These are phyloP conservation scores for Cylindrotheca closterium DNA, from an alignment of 108 stramenopile genomes.

Conservation along the genomic window DNA sequence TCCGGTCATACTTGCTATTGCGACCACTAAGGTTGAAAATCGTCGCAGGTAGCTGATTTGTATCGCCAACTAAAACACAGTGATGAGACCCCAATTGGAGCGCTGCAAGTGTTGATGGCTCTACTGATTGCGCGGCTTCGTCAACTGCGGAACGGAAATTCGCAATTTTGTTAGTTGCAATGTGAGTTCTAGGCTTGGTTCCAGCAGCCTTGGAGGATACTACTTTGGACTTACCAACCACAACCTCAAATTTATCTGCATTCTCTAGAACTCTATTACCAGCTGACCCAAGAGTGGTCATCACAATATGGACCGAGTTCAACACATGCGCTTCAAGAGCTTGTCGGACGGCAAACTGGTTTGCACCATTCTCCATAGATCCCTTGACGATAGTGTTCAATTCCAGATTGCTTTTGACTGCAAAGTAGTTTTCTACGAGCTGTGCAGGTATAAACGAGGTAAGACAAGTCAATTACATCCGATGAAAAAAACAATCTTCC, in stretches of 20 bases:
- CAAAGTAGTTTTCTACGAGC: constrained; percentile 73
- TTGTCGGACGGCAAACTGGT: constrained; percentile 49
- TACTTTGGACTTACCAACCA: no score
- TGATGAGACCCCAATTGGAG: constrained; percentile 86
- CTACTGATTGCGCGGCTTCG: constrained; percentile 97
- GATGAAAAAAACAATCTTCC: no score
- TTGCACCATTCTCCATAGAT: constrained; percentile 36
- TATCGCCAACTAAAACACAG: constrained; percentile 96
- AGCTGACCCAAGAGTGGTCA: constrained; percentile 94
- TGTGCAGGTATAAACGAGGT: no score
- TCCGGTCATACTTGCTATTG: constrained; percentile 86
- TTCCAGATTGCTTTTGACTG: constrained; percentile 64
- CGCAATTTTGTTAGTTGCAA: no score
- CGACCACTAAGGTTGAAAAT: constrained; percentile 88
- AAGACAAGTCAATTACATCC: no score
- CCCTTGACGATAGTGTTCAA: constrained; percentile 54
- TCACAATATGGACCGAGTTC: constrained; percentile 91
- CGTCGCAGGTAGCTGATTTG: constrained; percentile 97
- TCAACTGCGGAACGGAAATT: no score
- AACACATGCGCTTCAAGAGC: constrained; percentile 79
- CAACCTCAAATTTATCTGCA: constrained; percentile 90
- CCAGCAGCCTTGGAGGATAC: no score
- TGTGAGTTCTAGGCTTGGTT: no score
- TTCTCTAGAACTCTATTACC: constrained; percentile 84
- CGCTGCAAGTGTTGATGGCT: constrained; percentile 93